Evolutionary conservation across 441 rosid genomes (phyloP).

Genomic region (Populus trichocarpa): DNA sequence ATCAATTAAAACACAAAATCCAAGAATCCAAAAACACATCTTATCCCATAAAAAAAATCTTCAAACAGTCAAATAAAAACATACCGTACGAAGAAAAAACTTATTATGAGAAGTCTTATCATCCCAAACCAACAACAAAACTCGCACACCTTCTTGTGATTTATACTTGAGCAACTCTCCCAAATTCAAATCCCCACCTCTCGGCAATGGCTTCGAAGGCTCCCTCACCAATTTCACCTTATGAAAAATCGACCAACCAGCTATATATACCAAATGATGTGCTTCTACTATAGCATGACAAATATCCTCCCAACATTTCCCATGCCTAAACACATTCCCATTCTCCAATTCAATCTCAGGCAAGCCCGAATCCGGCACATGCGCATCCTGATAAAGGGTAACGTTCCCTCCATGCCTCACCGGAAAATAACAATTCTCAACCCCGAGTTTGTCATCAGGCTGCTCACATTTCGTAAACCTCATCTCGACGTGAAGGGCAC

Average conservation of each 20-base stretch:
- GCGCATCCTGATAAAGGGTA: constrained; percentile 82
- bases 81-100: constrained; percentile 68
- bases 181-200: constrained; percentile 55
- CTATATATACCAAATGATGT: constrained; percentile 72
- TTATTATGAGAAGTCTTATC: constrained; percentile 79
- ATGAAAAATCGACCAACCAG: constrained; percentile 79
- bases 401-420: constrained; percentile 51
- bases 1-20: not conserved
- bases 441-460: constrained; percentile 41
- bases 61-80: not conserved
- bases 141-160: constrained; percentile 81
- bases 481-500: constrained; percentile 56
- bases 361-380: constrained; percentile 35
- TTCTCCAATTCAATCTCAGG: constrained; percentile 62
- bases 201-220: constrained; percentile 49
- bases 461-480: constrained; percentile 45
- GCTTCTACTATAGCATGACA: constrained; percentile 80
- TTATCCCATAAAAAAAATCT: not conserved
- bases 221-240: constrained; percentile 69
- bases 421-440: constrained; percentile 68
- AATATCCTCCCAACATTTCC: constrained; percentile 81
- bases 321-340: constrained; percentile 44
- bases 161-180: constrained; percentile 79
- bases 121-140: constrained; percentile 78
- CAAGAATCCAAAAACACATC: not conserved